Evolutionary conservation across 306 rosid species (phyloP), one percentile per base, ranked within the genome.

Genomic region (Quercus cerris): DNA sequence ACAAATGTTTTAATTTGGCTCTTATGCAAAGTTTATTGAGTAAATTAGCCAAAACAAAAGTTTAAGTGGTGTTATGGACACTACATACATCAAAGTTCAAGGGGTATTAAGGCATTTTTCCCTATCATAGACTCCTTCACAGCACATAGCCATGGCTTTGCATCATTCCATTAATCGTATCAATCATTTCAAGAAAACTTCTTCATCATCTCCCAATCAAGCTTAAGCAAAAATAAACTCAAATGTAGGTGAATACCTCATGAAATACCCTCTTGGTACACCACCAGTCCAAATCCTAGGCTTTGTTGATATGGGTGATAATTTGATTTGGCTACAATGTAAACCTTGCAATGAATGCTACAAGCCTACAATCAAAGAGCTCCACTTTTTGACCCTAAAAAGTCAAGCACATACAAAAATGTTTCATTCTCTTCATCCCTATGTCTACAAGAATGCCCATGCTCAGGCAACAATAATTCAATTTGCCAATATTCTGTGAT

Each of bases 321-420:
- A 79, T 57, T 68, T 92, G 5, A 59, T 81, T 6, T 92, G 97
- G 97, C 56, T 78, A 0, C 93, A 88, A 12, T 90, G 94, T 76
- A 0, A 51, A 6, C 97, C 91, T 4, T 92, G 97, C 75, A 0
- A 7, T 0, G 0, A 1, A 0, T 92, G 97, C 56, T 90, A 70
- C 93, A 89, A 14, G 89, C 93, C 56, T 90, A 70, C 93, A 89
- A 14, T 91, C 93, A 92, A 70, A 35, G 10, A 0, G 92, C 75
- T 8, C 81, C 0, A 35, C 17, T 80, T 4, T 92, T 92, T 33
- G 56, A 86, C 5, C 88, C 90, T 4, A 9, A 66, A 1, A 75
- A 84, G 30, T 92, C 93, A 0, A n/a, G 28, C 3, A 84, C 89
- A 0, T 90, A 82, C 66, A 52, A 27, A 11, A 18, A 18, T 3